phyloP scores from a whole-genome alignment of 2,329 filamentous ascomycete species.

The Ascochyta koolunga region DNA sequence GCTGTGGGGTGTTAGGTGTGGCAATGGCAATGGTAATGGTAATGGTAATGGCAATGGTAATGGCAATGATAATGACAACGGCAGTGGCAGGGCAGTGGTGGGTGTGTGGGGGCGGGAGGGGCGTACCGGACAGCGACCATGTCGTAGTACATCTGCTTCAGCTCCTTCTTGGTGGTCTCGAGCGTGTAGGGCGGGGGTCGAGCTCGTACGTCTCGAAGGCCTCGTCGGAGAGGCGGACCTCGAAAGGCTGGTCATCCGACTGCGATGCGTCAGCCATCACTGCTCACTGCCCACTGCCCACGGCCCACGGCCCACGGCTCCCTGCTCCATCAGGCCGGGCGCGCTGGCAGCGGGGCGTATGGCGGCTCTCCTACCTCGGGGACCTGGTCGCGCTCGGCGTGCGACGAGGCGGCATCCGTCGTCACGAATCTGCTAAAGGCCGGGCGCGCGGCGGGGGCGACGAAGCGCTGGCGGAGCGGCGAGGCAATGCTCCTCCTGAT shows the following conservation, averaged over 20 bases:
- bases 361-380: constrained; percentile 61
- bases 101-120: neutral
- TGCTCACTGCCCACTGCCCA: neutral
- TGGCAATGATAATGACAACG: neutral
- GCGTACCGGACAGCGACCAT: constrained; percentile 92
- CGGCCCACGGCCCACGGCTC: neutral
- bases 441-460: constrained; percentile 41
- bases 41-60: neutral
- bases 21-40: neutral
- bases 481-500: constrained; percentile 49
- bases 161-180: constrained; percentile 92
- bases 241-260: constrained; percentile 94
- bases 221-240: constrained; percentile 92
- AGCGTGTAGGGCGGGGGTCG: constrained; percentile 94
- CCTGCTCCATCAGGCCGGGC: no score
- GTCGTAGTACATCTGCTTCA: constrained; percentile 99
- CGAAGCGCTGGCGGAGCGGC: constrained; percentile 48
- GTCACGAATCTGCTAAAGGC: constrained; percentile 74
- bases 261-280: constrained; percentile 50
- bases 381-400: constrained; percentile 78
- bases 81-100: no score
- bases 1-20: constrained; percentile 56
- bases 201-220: constrained; percentile 99
- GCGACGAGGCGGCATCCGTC: constrained; percentile 90
- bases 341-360: neutral